Conservation (phyloP, 129 eudicot genomes). For the Chrysanthemum lavandulifolium region DNA sequence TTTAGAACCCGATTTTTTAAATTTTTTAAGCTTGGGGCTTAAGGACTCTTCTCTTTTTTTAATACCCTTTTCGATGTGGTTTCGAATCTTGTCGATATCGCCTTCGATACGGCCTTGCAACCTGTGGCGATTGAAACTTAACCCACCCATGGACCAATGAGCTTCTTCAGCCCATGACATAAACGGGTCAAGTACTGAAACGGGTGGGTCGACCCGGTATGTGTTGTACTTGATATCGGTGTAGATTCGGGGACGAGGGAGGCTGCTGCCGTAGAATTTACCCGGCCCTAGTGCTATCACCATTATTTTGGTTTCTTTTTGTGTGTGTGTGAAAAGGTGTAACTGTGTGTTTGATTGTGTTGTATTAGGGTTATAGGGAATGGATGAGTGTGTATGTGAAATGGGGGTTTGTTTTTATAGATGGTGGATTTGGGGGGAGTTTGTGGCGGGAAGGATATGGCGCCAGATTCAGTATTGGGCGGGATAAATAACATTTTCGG, state of each 20-base stretch:
- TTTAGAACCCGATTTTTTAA: not conserved
- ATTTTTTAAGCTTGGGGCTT: slow-evolving; percentile 19
- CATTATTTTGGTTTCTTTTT: slow-evolving; percentile 30
- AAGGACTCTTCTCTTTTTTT: slow-evolving; percentile 21
- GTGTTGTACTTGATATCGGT: slow-evolving; percentile 61
- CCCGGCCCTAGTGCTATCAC: slow-evolving; percentile 82
- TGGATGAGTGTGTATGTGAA: too few relatives aligned
- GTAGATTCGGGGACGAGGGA: slow-evolving; percentile 78
- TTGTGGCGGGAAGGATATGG: too few relatives aligned
- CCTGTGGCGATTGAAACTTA: slow-evolving; percentile 61
- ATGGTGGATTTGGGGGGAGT: too few relatives aligned
- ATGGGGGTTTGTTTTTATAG: too few relatives aligned
- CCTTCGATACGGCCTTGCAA: slow-evolving; percentile 94
- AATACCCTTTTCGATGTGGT: slow-evolving; percentile 37
- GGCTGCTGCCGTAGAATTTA: slow-evolving; percentile 92
- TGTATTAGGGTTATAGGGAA: too few relatives aligned
- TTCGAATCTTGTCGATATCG: slow-evolving; percentile 49
- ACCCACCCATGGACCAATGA: slow-evolving; percentile 96
- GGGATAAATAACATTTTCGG: too few relatives aligned
- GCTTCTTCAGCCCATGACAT: slow-evolving; percentile 89
- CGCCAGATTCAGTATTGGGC: too few relatives aligned
- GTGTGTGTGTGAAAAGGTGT: too few relatives aligned
- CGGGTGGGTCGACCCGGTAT: slow-evolving; percentile 73
- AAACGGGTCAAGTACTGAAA: slow-evolving; percentile 60
- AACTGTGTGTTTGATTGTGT: too few relatives aligned